A percentile compares a stretch with the other conserved stretches of the same genome.
phyloP scores from a whole-genome alignment of 192 early-diverging fungal species.

The Backusella circina region DNA sequence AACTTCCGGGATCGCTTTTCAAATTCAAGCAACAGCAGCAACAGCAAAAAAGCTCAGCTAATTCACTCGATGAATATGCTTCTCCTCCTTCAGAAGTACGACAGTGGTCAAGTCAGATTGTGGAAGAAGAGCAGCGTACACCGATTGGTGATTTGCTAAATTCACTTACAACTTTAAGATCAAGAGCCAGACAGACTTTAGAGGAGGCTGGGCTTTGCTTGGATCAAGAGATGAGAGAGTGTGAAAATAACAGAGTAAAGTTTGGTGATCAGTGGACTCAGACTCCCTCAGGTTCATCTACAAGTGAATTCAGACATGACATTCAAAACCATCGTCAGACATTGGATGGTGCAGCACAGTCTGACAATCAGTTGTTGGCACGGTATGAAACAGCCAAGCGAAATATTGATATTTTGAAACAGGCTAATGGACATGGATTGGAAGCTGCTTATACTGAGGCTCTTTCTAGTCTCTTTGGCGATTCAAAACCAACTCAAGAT shows the following conservation, averaged over 20 bases:
- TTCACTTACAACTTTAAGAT: constrained; percentile 63
- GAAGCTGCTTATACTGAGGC: constrained; percentile 42
- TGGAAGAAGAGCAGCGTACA: constrained; percentile 50
- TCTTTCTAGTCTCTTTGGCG: constrained; percentile 18
- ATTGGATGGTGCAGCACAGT: constrained; percentile 71
- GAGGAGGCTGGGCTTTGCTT: constrained; percentile 45
- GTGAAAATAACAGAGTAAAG: constrained; percentile 37
- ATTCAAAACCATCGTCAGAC: constrained; percentile 67
- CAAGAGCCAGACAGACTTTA: constrained; percentile 59
- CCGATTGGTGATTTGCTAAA: constrained; percentile 56
- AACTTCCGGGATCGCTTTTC: constrained; percentile 71
- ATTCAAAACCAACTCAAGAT: constrained; percentile 16
- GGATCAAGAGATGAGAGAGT: constrained; percentile 6
- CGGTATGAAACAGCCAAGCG: constrained; percentile 39
- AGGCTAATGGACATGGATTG: constrained; percentile 34
- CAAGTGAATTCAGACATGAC: constrained; percentile 74
- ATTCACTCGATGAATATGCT: constrained; percentile 48
- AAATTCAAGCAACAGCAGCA: constrained; percentile 65
- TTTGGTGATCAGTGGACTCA: constrained; percentile 84
- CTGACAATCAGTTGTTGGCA: constrained; percentile 48
- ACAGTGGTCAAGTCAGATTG: constrained; percentile 57
- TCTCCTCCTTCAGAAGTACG: constrained; percentile 57
- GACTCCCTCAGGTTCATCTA: constrained; percentile 71
- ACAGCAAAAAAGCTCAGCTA: constrained; percentile 11
- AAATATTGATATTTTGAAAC: constrained; percentile 44